Conservation (phyloP, 2,329 filamentous ascomycete species). For the Reticulascus tulasneorum region DNA sequence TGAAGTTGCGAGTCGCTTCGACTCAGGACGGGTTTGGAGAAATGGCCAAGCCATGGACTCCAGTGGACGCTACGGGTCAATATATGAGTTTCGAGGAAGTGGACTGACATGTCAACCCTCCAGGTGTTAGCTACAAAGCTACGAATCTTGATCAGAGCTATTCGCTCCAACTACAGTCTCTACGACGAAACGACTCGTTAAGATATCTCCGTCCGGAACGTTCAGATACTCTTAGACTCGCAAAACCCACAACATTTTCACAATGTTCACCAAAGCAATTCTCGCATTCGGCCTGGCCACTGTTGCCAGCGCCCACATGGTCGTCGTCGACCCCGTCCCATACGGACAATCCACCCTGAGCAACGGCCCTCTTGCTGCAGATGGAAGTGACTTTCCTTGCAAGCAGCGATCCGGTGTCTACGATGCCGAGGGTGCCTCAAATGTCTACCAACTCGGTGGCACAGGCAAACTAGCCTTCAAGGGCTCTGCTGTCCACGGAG, state of each 20-base stretch:
- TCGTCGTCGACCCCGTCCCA: constrained; percentile 65
- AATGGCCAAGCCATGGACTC: constrained; percentile 7
- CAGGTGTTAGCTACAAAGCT: no score
- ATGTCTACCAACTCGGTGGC: constrained; percentile 62
- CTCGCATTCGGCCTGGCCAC: constrained; percentile 54
- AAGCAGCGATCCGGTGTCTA: constrained; percentile 54
- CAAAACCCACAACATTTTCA: constrained; percentile 39
- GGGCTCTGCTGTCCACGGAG: constrained; percentile 77
- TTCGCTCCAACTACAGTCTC: constrained; percentile 7
- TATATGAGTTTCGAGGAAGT: no score
- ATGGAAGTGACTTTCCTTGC: constrained; percentile 77
- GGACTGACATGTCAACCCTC: constrained; percentile 9
- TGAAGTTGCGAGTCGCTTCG: constrained; percentile 8
- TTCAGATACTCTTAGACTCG: constrained; percentile 22
- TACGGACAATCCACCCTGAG: constrained; percentile 38
- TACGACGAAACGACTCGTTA: constrained; percentile 9
- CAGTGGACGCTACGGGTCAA: no score
- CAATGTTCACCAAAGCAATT: constrained; percentile 48
- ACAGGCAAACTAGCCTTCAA: constrained; percentile 58
- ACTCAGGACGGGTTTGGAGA: constrained; percentile 11
- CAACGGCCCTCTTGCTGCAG: constrained; percentile 60
- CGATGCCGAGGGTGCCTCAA: constrained; percentile 43
- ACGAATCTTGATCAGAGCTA: constrained; percentile 5
- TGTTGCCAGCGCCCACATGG: constrained; percentile 69
- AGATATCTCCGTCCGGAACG: constrained; percentile 36